Conservation (phyloP, 2,329 filamentous ascomycete species). For the Geoglossum cookeanum region DNA sequence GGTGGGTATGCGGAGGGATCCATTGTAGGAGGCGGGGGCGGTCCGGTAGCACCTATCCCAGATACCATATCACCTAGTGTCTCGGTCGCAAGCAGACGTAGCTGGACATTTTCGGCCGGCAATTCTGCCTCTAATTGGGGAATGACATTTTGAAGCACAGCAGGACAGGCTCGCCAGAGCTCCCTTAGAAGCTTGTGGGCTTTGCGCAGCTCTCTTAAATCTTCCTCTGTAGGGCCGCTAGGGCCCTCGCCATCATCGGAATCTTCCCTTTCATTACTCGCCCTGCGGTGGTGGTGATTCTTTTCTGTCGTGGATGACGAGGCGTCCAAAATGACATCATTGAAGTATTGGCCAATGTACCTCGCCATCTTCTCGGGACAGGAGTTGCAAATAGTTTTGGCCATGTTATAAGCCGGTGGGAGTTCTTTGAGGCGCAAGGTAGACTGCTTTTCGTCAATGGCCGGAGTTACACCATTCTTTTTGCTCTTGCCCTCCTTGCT, state of each 20-base stretch:
- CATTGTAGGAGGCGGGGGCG: constrained; percentile 49
- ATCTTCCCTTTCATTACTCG: constrained; percentile 37
- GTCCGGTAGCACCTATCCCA: constrained; percentile 79
- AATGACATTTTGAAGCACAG: constrained; percentile 79
- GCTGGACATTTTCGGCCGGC: constrained; percentile 68
- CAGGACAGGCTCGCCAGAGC: constrained; percentile 79
- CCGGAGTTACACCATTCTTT: constrained; percentile 28
- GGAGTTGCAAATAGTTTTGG: constrained; percentile 77
- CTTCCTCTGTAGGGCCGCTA: constrained; percentile 54
- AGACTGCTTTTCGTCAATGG: constrained; percentile 53
- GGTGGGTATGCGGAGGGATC: constrained; percentile 79
- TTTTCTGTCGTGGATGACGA: constrained; percentile 38
- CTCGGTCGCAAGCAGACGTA: constrained; percentile 77
- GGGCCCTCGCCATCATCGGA: constrained; percentile 39
- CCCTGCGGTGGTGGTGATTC: constrained; percentile 20
- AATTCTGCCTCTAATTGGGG: constrained; percentile 87
- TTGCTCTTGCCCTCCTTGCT: constrained; percentile 36
- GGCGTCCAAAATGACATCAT: constrained; percentile 84
- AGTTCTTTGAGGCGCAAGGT: constrained; percentile 74
- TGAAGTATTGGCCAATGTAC: constrained; percentile 91
- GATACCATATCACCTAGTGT: constrained; percentile 90
- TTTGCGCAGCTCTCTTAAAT: constrained; percentile 73
- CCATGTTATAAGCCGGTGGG: constrained; percentile 88
- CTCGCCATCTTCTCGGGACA: constrained; percentile 89
- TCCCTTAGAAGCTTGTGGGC: constrained; percentile 80